These are phyloP conservation scores for Xylariaceae sp. DNA, from an alignment of 2,329 filamentous ascomycete genomes.

Conservation along the genomic window DNA sequence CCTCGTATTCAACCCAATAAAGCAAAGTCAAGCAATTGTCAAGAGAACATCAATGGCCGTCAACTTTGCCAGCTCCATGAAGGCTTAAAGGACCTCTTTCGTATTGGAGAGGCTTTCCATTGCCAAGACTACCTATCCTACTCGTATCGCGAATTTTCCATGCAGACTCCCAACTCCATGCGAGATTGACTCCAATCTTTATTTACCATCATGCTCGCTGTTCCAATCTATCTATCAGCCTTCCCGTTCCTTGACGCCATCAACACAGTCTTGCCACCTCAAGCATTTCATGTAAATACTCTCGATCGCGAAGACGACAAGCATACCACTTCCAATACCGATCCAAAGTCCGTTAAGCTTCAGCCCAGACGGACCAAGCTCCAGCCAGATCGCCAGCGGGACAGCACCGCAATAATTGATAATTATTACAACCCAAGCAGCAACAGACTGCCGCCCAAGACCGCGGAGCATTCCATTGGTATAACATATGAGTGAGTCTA, in stretches of 20 bases:
- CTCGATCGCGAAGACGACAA: constrained; percentile 30
- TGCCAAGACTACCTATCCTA: no score
- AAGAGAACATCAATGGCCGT: no score
- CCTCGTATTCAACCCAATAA: no score
- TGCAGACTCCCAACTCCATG: no score
- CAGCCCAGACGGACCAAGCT: constrained; percentile 30
- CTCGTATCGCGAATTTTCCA: no score
- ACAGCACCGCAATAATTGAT: constrained; percentile 38
- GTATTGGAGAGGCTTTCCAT: no score
- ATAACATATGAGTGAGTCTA: constrained; percentile 34
- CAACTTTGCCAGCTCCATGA: no score
- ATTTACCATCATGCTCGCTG: no score
- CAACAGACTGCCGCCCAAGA: constrained; percentile 35
- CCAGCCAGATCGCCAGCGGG: constrained; percentile 36
- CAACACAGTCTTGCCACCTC: constrained; percentile 32
- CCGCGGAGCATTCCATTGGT: constrained; percentile 38
- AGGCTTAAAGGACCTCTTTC: no score
- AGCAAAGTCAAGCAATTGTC: no score
- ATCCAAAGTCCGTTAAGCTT: constrained; percentile 35
- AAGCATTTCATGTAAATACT: constrained; percentile 31
- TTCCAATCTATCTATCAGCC: constrained; percentile 2
- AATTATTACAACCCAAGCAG: constrained; percentile 33
- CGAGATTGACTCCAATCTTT: no score
- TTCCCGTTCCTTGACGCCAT: constrained; percentile 28
- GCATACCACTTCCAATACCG: constrained; percentile 32